Evolutionary conservation across 208 protist genomes (phyloP), one percentile per base, ranked within the genome.

Genomic region (Kentomonas sorsogonicus): DNA sequence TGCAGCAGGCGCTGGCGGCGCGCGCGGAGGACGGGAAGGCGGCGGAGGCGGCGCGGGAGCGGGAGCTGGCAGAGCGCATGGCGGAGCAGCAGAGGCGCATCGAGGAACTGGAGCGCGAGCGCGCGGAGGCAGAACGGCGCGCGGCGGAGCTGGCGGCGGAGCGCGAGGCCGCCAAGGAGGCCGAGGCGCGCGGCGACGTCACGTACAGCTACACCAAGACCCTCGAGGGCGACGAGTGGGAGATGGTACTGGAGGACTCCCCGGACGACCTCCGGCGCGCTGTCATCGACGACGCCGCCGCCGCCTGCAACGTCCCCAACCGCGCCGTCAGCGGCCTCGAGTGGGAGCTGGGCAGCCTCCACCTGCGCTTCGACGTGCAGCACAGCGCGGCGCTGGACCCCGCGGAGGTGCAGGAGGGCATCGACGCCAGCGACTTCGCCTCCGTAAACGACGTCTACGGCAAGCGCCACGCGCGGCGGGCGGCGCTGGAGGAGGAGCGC

Each of bases 141-240:
- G 39, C 31, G 34, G 31, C 34, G 33, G 58, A 2, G 29, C 18
- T 36, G 48, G 36, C 46, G 22, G 47, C 57, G 15, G 22, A 38
- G 47, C 43, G 33, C 7, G 9, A 53, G 38, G 40, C 58, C 23
- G 58, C 58, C 11, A 52, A 50, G 26, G 39, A 48, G 26, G 27
- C 22, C 36, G 55, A 1, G n/a, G 48, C 13, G 48, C 26, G 40
- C 30, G 30, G 22, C 26, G 48, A 16, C 38, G 23, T 46, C 10
- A 62, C 23, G 36, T 18, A 7, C 18, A 62, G 33, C 36, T 62
- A 64, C 59, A 61, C 45, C 18, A 48, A 63, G 26, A 33, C 50
- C 34, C 63, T 75, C 25, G 53, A 56, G 1, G 69, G 70, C 27
- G 62, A 67, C 22, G 72, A 73, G 25, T 83, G 77, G 77, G 59